Evolutionary conservation across 192 early-diverging fungal species (phyloP).

Genomic region (Gryganskiella cystojenkinii): DNA sequence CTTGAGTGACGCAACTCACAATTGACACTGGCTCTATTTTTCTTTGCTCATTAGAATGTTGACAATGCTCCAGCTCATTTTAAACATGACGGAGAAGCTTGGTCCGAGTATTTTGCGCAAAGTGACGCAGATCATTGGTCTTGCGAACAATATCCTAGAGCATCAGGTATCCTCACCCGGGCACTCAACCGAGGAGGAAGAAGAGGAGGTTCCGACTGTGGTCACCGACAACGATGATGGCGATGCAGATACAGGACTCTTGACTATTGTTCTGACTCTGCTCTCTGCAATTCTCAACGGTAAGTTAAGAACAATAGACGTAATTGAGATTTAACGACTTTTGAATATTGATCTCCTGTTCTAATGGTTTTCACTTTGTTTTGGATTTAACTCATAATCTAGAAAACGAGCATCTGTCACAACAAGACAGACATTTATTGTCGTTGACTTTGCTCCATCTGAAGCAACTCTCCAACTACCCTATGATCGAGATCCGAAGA

Average conservation of each 20-base stretch:
- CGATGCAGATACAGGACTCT: constrained; percentile 66
- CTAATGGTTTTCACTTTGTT: background rate
- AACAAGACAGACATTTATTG: constrained; percentile 55
- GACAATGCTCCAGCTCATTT: constrained; percentile 66
- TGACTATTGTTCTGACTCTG: constrained; percentile 69
- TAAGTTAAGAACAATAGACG: constrained; percentile 46
- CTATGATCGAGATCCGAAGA: constrained; percentile 54
- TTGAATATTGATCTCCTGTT: background rate
- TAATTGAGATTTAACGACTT: background rate
- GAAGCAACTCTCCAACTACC: constrained; percentile 49
- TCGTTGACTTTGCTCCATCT: constrained; percentile 48
- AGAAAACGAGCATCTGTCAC: constrained; percentile 61
- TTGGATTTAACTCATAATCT: background rate
- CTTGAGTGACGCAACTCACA: background rate
- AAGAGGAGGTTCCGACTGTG: background rate
- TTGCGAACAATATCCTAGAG: constrained; percentile 74
- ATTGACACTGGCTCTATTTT: background rate
- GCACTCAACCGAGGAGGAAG: background rate
- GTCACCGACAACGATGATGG: constrained; percentile 46
- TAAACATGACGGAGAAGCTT: constrained; percentile 73
- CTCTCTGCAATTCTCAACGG: constrained; percentile 72
- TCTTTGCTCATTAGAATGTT: constrained; percentile 57
- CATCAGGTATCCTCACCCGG: constrained; percentile 40
- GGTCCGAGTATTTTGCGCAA: constrained; percentile 81
- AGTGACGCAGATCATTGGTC: constrained; percentile 78